Evolutionary conservation across 371 early-diverging fungal species (phyloP), one percentile per base, ranked within the genome.

Genomic region (Circinella umbellata): DNA sequence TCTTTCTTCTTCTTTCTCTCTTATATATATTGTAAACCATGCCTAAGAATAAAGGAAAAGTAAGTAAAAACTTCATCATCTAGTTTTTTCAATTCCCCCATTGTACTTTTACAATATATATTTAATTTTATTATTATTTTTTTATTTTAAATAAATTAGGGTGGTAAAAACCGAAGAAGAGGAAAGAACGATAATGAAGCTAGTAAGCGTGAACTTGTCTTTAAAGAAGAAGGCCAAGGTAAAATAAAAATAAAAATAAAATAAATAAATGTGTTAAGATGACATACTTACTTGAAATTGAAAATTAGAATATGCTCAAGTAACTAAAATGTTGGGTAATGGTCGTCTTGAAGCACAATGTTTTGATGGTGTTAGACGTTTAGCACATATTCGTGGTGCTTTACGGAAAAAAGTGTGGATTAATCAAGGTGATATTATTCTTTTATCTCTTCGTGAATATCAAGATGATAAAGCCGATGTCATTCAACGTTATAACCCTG

Each of bases 231-330:
- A 78, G 96, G 95, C 67, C 97, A 97, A 88, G 90, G 92, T 89
- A 86, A 76, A n/a, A 17, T 39, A 39, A 6, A 39, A 6, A 39
- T 39, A 7, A 18, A 27, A 36, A 54, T 42, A 53, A 55, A 15
- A 7, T 6, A 3, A 10, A 48, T 75, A 92, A n/a, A n/a, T n/a
- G n/a, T n/a, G n/a, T n/a, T n/a, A n/a, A n/a, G n/a, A n/a, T n/a
- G n/a, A n/a, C n/a, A n/a, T n/a, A n/a, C n/a, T n/a, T n/a, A n/a
- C n/a, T n/a, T n/a, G n/a, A n/a, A n/a, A n/a, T n/a, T n/a, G n/a
- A n/a, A n/a, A n/a, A n/a, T n/a, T n/a, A n/a, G 99, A 96, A 78
- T 99, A 99, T 82, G 99, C 97, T 3, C 91, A 93, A 74, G 97
- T 99, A 59, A 70, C 85, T 49, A 94, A 94, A 82, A 96, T 99